A percentile compares a stretch with the other conserved stretches of the same genome.
phyloP scores from a whole-genome alignment of 495 filamentous ascomycete species.

The Cryomyces minteri region DNA sequence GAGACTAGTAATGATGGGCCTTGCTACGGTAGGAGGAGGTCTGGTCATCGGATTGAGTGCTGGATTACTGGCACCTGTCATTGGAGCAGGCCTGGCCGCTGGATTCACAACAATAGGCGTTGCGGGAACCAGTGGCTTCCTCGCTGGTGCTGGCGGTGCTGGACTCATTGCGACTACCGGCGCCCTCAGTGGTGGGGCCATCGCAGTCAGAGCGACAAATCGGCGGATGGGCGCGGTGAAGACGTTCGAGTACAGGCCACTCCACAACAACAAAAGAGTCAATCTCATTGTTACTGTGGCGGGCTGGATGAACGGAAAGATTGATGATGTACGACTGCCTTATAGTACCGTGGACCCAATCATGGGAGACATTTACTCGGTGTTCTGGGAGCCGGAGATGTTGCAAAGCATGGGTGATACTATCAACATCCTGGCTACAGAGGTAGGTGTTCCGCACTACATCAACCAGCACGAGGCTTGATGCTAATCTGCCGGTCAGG shows the following conservation, averaged over 20 bases:
- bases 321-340: slow-evolving; percentile 88
- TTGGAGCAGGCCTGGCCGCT: slow-evolving; percentile 85
- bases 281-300: slow-evolving; percentile 92
- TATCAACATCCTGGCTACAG: slow-evolving; percentile 94
- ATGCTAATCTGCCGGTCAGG: slow-evolving; percentile 27
- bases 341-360: slow-evolving; percentile 92
- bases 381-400: slow-evolving; percentile 98
- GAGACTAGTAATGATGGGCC: slow-evolving; percentile 85
- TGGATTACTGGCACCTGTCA: slow-evolving; percentile 79
- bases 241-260: slow-evolving; percentile 89
- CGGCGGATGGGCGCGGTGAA: slow-evolving; percentile 77
- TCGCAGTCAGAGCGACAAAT: slow-evolving; percentile 70
- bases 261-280: slow-evolving; percentile 94
- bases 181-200: slow-evolving; percentile 68
- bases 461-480: too few species aligned
- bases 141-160: slow-evolving; percentile 82
- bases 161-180: slow-evolving; percentile 84
- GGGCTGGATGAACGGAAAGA: slow-evolving; percentile 96
- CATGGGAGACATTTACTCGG: slow-evolving; percentile 96
- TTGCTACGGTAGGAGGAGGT: slow-evolving; percentile 89
- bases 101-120: slow-evolving; percentile 93
- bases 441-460: slow-evolving; percentile 35
- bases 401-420: slow-evolving; percentile 91
- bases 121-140: slow-evolving; percentile 68
- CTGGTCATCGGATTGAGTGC: slow-evolving; percentile 93